Evolutionary conservation across 2,329 filamentous ascomycete species (phyloP).

Genomic region (Trichoderma polysporum): DNA sequence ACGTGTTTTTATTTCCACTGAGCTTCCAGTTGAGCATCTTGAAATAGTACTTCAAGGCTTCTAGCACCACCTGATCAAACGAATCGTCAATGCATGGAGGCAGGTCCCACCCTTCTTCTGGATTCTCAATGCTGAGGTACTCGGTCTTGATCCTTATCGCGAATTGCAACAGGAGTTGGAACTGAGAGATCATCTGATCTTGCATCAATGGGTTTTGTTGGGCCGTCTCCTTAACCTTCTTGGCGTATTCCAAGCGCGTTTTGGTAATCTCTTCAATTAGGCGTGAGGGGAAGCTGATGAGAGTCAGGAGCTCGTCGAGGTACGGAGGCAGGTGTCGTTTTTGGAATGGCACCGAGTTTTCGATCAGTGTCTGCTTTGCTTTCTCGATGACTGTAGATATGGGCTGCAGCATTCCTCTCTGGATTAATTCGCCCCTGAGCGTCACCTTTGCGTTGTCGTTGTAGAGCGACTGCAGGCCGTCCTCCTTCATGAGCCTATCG

Average conservation of each 20-base stretch:
- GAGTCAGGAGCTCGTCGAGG: slow-evolving; percentile 89
- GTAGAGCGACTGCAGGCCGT: slow-evolving; percentile 88
- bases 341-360: slow-evolving; percentile 79
- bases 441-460: slow-evolving; percentile 57
- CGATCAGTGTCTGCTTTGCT: slow-evolving; percentile 86
- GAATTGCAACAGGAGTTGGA: slow-evolving; percentile 87
- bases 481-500: slow-evolving; percentile 92
- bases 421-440: slow-evolving; percentile 69
- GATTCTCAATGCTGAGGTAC: slow-evolving; percentile 78
- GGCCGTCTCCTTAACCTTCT: slow-evolving; percentile 91
- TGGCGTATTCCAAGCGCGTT: slow-evolving; percentile 85
- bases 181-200: slow-evolving; percentile 96
- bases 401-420: slow-evolving; percentile 77
- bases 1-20: slow-evolving; percentile 96
- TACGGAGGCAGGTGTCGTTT: slow-evolving; percentile 92
- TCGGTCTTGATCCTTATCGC: slow-evolving; percentile 91
- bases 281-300: slow-evolving; percentile 96
- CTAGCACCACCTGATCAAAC: slow-evolving; percentile 87
- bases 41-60: slow-evolving; percentile 96
- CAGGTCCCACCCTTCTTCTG: slow-evolving; percentile 90
- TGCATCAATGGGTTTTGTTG: slow-evolving; percentile 92
- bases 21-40: slow-evolving; percentile 98
- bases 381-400: slow-evolving; percentile 88
- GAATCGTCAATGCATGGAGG: slow-evolving; percentile 96
- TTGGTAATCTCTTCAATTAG: slow-evolving; percentile 96